Evolutionary conservation across 2,329 filamentous ascomycete species (phyloP).

Genomic region (Phoma herbarum): DNA sequence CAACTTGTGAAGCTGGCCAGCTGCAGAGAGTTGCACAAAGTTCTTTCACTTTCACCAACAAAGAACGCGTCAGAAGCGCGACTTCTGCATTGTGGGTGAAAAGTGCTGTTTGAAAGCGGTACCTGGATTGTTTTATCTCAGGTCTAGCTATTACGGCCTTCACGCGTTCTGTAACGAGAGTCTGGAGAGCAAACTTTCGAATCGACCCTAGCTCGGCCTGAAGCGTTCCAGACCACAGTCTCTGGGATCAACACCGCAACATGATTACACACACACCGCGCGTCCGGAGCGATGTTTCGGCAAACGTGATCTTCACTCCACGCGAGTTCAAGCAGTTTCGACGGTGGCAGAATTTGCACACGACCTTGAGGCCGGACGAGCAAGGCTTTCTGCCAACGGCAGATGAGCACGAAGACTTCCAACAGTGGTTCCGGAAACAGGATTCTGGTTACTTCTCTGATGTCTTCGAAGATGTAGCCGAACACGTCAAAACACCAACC

Average conservation of each 20-base stretch:
- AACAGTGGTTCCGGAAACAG: conserved; percentile 40
- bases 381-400: conserved; percentile 38
- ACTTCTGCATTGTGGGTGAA: conserved; percentile 1
- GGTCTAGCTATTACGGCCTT: not conserved
- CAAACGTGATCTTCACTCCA: conserved; percentile 35
- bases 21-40: not conserved
- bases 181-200: not conserved
- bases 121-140: not conserved
- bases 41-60: conserved; percentile 7
- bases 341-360: conserved; percentile 38
- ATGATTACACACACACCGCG: conserved; percentile 12
- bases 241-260: not conserved
- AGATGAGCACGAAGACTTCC: conserved; percentile 41
- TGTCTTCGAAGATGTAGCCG: conserved; percentile 36
- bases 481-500: conserved; percentile 25
- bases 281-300: conserved; percentile 29
- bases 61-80: conserved; percentile 13
- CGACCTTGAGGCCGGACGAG: conserved; percentile 28
- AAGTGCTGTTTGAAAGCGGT: not conserved
- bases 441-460: conserved; percentile 47
- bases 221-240: conserved; percentile 6
- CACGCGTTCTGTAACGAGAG: conserved; percentile 1
- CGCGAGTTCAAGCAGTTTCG: conserved; percentile 41
- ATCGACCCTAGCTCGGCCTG: not conserved
- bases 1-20: not conserved